Evolutionary conservation across 768 basidiomycete species (phyloP).

Genomic region (Rhodotorula graminis): DNA sequence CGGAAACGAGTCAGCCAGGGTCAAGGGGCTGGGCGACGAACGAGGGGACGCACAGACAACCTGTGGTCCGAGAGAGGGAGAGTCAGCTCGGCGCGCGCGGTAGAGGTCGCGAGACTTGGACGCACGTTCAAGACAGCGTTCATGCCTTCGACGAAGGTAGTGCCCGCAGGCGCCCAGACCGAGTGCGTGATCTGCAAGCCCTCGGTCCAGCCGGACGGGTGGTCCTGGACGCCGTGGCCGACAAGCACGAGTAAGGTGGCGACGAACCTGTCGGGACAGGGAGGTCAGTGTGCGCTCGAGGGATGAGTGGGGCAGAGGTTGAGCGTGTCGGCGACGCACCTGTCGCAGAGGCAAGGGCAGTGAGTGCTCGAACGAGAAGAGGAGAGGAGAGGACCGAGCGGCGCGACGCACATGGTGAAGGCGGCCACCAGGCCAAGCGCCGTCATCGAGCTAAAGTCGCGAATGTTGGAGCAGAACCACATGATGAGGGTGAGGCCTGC

Average conservation of each 20-base stretch:
- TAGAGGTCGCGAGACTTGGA: not conserved
- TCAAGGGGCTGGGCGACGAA: too few species aligned
- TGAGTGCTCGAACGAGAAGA: too few species aligned
- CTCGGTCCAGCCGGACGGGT: slow-evolving; percentile 49
- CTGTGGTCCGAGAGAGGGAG: not conserved
- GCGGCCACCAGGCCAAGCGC: slow-evolving; percentile 47
- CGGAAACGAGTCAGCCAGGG: too few species aligned
- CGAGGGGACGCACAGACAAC: not conserved
- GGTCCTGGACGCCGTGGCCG: slow-evolving; percentile 42
- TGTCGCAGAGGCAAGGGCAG: too few species aligned
- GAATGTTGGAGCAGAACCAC: slow-evolving; percentile 44
- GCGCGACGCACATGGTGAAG: slow-evolving; percentile 51
- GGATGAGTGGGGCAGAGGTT: too few species aligned
- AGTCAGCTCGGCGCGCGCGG: not conserved
- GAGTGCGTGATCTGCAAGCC: slow-evolving; percentile 16
- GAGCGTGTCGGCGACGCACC: too few species aligned
- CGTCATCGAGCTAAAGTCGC: slow-evolving; percentile 51
- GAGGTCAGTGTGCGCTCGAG: too few species aligned
- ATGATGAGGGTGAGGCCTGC: slow-evolving; percentile 25
- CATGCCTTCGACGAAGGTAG: slow-evolving; percentile 41
- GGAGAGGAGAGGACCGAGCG: too few species aligned
- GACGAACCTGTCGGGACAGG: slow-evolving; percentile 28
- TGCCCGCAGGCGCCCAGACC: slow-evolving; percentile 41
- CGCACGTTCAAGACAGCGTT: slow-evolving; percentile 41
- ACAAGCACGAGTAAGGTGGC: slow-evolving; percentile 52